A percentile compares a stretch with the other conserved stretches of the same genome.
phyloP scores from a whole-genome alignment of 2,329 filamentous ascomycete genomes.

The Camptophora hylomeconis region DNA sequence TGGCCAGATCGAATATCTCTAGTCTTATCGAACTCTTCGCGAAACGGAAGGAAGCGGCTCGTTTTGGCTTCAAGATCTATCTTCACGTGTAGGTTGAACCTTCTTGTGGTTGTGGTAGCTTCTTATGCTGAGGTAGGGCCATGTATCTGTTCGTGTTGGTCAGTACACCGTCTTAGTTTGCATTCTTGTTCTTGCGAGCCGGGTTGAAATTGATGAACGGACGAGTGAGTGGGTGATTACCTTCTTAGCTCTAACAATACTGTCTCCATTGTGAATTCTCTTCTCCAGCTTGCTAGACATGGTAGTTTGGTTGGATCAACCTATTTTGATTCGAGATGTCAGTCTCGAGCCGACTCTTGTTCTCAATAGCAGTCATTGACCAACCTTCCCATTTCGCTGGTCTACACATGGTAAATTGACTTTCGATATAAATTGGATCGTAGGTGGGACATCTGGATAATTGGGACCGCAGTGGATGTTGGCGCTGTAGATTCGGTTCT shows the following conservation, averaged over 20 bases:
- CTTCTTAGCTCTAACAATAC: conserved; percentile 75
- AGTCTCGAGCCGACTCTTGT: not conserved
- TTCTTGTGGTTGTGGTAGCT: conserved; percentile 85
- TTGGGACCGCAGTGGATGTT: conserved; percentile 87
- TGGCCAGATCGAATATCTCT: no score
- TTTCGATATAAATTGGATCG: conserved; percentile 83
- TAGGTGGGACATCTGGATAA: conserved; percentile 81
- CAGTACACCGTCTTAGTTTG: not conserved
- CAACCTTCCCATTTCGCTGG: conserved; percentile 58
- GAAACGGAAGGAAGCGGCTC: no score
- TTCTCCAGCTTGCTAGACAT: conserved; percentile 80
- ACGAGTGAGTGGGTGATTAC: conserved; percentile 32
- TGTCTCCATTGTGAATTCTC: conserved; percentile 90
- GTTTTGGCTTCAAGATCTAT: no score
- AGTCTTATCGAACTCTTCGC: no score
- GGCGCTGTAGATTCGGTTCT: conserved; percentile 97
- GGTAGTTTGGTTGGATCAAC: conserved; percentile 75
- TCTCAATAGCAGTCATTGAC: conserved; percentile 7
- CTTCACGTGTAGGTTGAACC: conserved; percentile 64
- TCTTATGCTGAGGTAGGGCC: conserved; percentile 84
- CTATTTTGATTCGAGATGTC: conserved; percentile 25
- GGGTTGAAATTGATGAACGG: conserved; percentile 21
- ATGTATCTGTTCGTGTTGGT: conserved; percentile 57
- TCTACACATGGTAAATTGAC: conserved; percentile 96
- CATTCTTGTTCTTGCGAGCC: no score